phyloP scores from a whole-genome alignment of 352 stramenopile genomes.

The Globisporangium recalcitrans region DNA sequence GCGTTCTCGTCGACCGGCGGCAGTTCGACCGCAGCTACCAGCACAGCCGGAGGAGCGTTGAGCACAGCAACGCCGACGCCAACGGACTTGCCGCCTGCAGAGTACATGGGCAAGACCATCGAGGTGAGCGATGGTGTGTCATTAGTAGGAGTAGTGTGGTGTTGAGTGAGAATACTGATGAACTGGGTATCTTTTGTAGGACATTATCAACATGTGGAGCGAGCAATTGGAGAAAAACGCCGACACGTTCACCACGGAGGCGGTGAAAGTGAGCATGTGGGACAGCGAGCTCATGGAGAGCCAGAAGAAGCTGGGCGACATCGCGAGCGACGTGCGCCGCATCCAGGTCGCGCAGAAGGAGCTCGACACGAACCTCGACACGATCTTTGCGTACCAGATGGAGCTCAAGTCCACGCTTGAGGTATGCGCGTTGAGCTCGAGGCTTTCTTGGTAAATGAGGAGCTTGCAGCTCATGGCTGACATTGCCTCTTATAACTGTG shows the following conservation, averaged over 20 bases:
- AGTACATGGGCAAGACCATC: conserved; percentile 84
- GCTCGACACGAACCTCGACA: conserved; percentile 81
- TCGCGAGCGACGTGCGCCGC: conserved; percentile 75
- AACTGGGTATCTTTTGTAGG: conserved; percentile 19
- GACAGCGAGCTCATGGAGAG: conserved; percentile 83
- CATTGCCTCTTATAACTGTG: conserved; percentile 2
- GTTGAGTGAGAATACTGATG: background rate
- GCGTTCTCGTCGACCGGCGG: conserved; percentile 1
- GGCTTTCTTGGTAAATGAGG: background rate
- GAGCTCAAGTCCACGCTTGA: conserved; percentile 86
- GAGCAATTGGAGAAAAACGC: conserved; percentile 82
- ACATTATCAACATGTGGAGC: conserved; percentile 89
- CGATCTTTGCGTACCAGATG: conserved; percentile 87
- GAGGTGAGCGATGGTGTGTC: conserved; percentile 36
- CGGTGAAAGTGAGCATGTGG: conserved; percentile 85
- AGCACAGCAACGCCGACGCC: conserved; percentile 27
- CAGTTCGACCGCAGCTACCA: background rate
- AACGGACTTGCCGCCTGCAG: conserved; percentile 64
- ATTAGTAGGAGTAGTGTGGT: background rate
- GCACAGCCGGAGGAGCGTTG: conserved; percentile 12
- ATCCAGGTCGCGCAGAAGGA: conserved; percentile 86
- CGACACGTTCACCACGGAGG: conserved; percentile 84
- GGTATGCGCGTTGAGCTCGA: too few relatives aligned
- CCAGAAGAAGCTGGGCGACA: conserved; percentile 78
- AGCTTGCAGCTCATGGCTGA: background rate